Percentiles rank a stretch among this genome's conserved stretches.
Conservation (phyloP, 2,329 filamentous ascomycete species). For the Fusarium sp. region DNA sequence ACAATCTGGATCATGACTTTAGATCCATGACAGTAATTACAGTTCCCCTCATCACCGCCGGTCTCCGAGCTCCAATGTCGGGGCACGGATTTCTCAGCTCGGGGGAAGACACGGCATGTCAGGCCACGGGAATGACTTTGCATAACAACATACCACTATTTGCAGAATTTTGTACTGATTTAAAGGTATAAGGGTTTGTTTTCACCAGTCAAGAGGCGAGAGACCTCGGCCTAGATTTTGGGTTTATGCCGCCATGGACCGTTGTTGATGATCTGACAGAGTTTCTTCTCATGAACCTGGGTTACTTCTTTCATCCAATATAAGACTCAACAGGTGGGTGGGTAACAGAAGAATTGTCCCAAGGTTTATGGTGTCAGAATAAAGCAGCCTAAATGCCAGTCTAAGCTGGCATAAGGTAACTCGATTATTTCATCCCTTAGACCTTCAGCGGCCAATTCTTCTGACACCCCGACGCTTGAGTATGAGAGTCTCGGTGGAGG, state of each 20-base stretch:
- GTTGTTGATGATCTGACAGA: constrained; percentile 18
- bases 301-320: constrained; percentile 3
- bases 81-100: constrained; percentile 38
- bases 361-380: background rate
- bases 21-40: background rate
- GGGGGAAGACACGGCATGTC: constrained; percentile 29
- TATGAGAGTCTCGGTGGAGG: background rate
- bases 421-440: background rate
- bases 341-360: background rate
- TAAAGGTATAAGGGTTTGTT: background rate
- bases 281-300: constrained; percentile 5
- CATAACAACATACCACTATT: constrained; percentile 26
- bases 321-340: background rate
- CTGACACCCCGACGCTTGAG: background rate
- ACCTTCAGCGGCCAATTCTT: background rate
- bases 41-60: constrained; percentile 36
- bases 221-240: constrained; percentile 8
- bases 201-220: background rate
- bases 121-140: constrained; percentile 16
- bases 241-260: background rate
- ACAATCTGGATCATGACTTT: constrained; percentile 13
- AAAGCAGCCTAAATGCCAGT: background rate
- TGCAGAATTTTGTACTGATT: background rate
- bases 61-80: constrained; percentile 42
- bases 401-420: background rate